These are phyloP conservation scores for Cladosporium cucumerinum DNA, from an alignment of 2,329 filamentous ascomycete genomes.

Conservation along the genomic window DNA sequence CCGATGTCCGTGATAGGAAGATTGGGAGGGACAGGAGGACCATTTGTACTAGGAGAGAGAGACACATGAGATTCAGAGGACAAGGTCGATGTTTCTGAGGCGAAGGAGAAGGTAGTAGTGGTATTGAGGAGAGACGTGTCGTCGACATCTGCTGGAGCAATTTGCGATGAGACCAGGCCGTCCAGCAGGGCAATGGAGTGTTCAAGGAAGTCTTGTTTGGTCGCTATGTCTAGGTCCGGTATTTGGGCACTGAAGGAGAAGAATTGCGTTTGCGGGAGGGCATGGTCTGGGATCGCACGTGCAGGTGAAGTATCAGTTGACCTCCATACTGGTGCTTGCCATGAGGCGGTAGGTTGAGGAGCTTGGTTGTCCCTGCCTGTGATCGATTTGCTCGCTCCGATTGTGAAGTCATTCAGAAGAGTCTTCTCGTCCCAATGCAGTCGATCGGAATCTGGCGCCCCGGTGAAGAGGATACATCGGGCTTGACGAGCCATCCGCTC, in stretches of 20 bases:
- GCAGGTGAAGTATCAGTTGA: slow-evolving; percentile 17
- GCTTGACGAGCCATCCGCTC: slow-evolving; percentile 1
- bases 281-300: not conserved
- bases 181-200: slow-evolving; percentile 72
- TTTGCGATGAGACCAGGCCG: slow-evolving; percentile 61
- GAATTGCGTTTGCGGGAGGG: slow-evolving; percentile 24
- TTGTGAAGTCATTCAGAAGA: slow-evolving; percentile 35
- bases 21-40: not conserved
- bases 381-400: not conserved
- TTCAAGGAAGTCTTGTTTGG: slow-evolving; percentile 64
- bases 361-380: slow-evolving; percentile 32
- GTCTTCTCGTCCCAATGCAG: slow-evolving; percentile 54
- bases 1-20: slow-evolving; percentile 59
- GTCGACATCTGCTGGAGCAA: slow-evolving; percentile 37
- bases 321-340: slow-evolving; percentile 28
- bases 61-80: slow-evolving; percentile 19
- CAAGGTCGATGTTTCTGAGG: slow-evolving; percentile 25
- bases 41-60: not conserved
- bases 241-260: slow-evolving; percentile 27
- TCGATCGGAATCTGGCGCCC: slow-evolving; percentile 55
- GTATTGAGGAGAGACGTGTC: slow-evolving; percentile 37
- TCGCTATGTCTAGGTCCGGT: slow-evolving; percentile 9
- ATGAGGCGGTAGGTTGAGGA: slow-evolving; percentile 16
- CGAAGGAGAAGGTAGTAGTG: slow-evolving; percentile 29
- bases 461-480: slow-evolving; percentile 51